Evolutionary conservation across 306 rosid species (phyloP).

Genomic region (Oemleria cerasiformis): DNA sequence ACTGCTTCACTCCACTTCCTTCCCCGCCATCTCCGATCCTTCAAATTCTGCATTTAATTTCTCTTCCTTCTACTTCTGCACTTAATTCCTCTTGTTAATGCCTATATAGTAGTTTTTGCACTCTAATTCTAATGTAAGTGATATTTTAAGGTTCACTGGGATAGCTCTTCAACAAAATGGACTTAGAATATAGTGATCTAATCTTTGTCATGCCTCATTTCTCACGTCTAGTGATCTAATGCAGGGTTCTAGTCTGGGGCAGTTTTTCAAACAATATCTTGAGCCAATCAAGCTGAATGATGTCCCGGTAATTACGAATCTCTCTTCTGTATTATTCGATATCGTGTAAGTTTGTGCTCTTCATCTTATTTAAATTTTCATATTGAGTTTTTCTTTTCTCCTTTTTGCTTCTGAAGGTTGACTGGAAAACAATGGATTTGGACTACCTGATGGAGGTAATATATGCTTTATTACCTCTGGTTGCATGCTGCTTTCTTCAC

Average conservation of each 20-base stretch:
- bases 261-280: conserved; percentile 80
- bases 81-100: neutral
- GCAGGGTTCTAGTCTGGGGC: conserved; percentile 97
- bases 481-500: conserved; percentile 14
- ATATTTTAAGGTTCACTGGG: neutral
- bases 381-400: conserved; percentile 25
- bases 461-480: conserved; percentile 13
- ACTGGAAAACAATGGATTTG: conserved; percentile 85
- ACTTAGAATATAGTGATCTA: neutral
- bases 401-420: conserved; percentile 50
- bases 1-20: no score
- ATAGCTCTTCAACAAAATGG: neutral
- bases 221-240: conserved; percentile 19
- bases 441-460: conserved; percentile 89
- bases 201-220: conserved; percentile 15
- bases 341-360: neutral
- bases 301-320: conserved; percentile 46
- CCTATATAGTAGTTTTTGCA: neutral
- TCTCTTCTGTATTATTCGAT: neutral
- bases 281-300: conserved; percentile 91
- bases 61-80: neutral
- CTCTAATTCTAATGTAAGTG: neutral
- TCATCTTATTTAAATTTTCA: conserved; percentile 17
- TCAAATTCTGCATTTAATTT: neutral
- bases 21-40: no score